Conservation (phyloP, 2,329 filamentous ascomycete genomes). For the Alternaria incomplexa region DNA sequence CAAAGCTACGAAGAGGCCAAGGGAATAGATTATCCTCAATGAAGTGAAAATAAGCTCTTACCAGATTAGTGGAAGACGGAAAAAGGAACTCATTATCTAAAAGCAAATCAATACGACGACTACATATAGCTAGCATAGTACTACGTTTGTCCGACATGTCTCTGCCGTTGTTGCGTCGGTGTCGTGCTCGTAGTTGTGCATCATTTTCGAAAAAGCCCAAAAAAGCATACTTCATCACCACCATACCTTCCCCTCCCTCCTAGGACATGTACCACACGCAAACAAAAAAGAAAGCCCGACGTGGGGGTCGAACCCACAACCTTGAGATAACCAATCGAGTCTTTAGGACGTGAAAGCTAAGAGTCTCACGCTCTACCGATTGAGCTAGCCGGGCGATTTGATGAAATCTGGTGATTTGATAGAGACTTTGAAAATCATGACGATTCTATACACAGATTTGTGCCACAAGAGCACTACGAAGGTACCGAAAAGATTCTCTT, state of each 20-base stretch:
- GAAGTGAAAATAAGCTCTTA: not conserved
- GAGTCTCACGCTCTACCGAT: slow-evolving; percentile 53
- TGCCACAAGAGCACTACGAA: not conserved
- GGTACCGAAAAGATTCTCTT: rapidly evolving
- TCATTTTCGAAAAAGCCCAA: not conserved
- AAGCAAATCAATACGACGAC: not conserved
- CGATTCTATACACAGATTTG: no score
- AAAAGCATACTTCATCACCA: not conserved
- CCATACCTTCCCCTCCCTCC: not conserved
- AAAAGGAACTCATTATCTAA: not conserved
- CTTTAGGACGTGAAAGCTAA: slow-evolving; percentile 27
- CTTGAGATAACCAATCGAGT: slow-evolving; percentile 7
- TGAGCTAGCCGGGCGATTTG: slow-evolving; percentile 32
- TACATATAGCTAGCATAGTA: not conserved
- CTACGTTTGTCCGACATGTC: no score
- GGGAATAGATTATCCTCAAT: no score
- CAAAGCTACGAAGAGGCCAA: no score
- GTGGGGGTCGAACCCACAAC: slow-evolving; percentile 7
- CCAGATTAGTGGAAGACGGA: not conserved
- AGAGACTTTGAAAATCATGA: no score
- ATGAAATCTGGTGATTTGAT: not conserved
- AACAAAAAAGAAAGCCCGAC: not conserved
- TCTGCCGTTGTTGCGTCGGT: no score
- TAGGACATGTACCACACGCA: not conserved
- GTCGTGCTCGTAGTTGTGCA: no score